A percentile compares a stretch with the other conserved stretches of the same genome.
phyloP scores from a whole-genome alignment of 805 yeast genomes.

The Candida dendrica region DNA sequence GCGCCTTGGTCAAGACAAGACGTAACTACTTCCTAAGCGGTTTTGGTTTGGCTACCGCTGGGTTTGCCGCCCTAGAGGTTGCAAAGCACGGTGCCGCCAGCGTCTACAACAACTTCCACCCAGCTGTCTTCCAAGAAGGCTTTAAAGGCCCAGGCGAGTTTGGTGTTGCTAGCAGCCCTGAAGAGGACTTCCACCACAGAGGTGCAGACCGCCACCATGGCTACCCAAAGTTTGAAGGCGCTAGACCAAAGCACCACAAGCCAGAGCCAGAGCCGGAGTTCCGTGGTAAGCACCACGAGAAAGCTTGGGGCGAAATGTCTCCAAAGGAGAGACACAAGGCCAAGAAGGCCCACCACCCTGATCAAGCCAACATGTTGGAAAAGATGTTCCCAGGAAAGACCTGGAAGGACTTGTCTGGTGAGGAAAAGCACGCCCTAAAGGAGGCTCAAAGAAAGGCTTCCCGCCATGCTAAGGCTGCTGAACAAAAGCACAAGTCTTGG shows the following conservation, averaged over 20 bases:
- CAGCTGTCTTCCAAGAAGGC: neutral
- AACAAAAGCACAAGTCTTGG: neutral
- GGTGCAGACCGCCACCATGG: neutral
- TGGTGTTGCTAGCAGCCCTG: neutral
- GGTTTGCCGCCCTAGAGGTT: neutral
- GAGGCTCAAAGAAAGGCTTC: neutral
- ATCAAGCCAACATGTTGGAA: neutral
- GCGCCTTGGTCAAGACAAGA: neutral
- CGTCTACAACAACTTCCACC: neutral
- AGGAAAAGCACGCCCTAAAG: neutral
- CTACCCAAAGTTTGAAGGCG: neutral
- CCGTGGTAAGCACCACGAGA: too few species aligned
- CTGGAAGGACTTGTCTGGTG: neutral
- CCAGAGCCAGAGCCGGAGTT: too few species aligned
- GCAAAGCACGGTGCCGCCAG: neutral
- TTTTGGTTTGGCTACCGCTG: slow-evolving; percentile 1
- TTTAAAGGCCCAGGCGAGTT: neutral
- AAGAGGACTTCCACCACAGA: neutral
- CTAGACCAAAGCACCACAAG: neutral
- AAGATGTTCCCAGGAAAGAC: neutral
- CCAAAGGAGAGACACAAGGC: too few species aligned
- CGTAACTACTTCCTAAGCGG: neutral
- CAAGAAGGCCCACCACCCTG: too few species aligned
- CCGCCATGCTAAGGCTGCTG: too few species aligned
- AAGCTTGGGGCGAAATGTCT: too few species aligned